phyloP scores from a whole-genome alignment of 305 asterid species.

The Petunia hybrid region DNA sequence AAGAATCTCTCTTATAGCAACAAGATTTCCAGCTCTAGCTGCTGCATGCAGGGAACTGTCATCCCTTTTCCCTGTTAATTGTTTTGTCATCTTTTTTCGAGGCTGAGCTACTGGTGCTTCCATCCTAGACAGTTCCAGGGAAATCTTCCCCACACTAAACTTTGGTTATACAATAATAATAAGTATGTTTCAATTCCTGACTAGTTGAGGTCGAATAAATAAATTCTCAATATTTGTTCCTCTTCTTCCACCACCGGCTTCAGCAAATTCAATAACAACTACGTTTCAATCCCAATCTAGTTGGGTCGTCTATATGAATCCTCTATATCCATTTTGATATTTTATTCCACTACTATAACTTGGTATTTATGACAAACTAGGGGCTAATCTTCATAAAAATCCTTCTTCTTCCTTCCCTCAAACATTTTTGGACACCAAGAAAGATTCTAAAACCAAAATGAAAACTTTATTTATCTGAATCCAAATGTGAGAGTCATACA shows the following conservation, averaged over 20 bases:
- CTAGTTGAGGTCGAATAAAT: neutral
- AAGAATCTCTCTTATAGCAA: slow-evolving; percentile 41
- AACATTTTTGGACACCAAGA: slow-evolving; percentile 40
- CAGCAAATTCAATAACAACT: neutral
- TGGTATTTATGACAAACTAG: neutral
- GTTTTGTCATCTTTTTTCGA: slow-evolving; percentile 48
- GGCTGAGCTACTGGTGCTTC: slow-evolving; percentile 37
- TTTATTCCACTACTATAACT: neutral
- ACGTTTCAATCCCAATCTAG: neutral
- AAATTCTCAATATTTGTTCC: neutral
- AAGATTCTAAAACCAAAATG: neutral
- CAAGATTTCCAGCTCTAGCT: slow-evolving; percentile 45
- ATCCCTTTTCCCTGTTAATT: slow-evolving; percentile 51
- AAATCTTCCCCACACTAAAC: neutral
- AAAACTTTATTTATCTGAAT: neutral
- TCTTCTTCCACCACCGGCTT: neutral
- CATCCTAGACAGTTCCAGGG: slow-evolving; percentile 27
- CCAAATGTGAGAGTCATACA: neutral
- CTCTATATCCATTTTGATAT: neutral
- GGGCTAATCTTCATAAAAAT: neutral
- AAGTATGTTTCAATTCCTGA: neutral
- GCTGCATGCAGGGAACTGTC: slow-evolving; percentile 50
- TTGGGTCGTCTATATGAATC: neutral
- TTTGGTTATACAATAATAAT: neutral
- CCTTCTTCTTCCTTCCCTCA: slow-evolving; percentile 44